phyloP scores from a whole-genome alignment of 768 basidiomycete species.

The Naganishia kalamii region DNA sequence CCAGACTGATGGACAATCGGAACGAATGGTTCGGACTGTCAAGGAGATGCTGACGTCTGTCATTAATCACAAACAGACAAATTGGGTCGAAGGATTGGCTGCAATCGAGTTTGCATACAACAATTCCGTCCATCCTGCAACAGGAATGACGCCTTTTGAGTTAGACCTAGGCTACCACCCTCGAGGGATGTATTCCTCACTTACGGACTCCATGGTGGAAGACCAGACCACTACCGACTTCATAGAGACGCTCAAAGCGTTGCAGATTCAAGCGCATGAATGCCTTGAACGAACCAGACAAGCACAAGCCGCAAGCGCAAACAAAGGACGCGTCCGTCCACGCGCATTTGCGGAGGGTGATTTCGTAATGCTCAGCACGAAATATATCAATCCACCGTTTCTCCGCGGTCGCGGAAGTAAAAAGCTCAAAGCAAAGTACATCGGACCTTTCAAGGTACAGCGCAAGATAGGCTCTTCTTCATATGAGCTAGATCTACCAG shows the following conservation, averaged over 20 bases:
- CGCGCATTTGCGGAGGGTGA: not conserved
- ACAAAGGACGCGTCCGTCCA: not conserved
- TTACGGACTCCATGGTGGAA: not conserved
- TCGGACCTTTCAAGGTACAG: constrained; percentile 29
- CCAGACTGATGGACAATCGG: constrained; percentile 48
- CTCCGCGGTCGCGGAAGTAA: not conserved
- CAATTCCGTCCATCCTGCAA: too few relatives aligned
- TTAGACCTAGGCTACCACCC: too few relatives aligned
- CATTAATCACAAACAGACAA: constrained; percentile 28
- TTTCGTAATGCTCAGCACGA: too few relatives aligned
- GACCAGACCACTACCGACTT: not conserved
- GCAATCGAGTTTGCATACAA: constrained; percentile 5
- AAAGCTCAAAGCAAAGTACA: constrained; percentile 28
- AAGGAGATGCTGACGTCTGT: constrained; percentile 15
- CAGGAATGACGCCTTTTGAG: not conserved
- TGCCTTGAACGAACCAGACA: not conserved
- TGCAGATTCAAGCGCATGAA: too few relatives aligned
- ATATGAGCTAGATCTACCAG: constrained; percentile 26
- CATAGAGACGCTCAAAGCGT: too few relatives aligned
- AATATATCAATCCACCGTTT: not conserved
- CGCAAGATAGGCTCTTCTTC: too few relatives aligned
- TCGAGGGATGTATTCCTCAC: too few relatives aligned
- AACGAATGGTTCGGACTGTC: constrained; percentile 32
- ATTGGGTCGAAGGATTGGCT: constrained; percentile 27
- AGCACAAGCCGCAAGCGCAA: not conserved